A percentile compares a stretch with the other conserved stretches of the same genome.
Conservation (phyloP, 2,329 filamentous ascomycete genomes). For the Graphiopsis chlorocephala region DNA sequence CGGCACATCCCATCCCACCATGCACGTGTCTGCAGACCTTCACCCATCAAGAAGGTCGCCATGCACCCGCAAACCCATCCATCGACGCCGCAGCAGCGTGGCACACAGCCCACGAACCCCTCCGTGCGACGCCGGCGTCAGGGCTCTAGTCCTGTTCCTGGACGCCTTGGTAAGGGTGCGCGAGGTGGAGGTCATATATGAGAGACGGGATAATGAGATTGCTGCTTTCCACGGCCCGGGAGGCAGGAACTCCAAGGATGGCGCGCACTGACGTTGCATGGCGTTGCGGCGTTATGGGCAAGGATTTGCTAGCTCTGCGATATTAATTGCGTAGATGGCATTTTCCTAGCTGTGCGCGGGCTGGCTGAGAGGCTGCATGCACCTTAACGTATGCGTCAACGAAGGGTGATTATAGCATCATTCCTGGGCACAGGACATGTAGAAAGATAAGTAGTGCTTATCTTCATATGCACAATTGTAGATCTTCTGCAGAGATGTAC, state of each 20-base stretch:
- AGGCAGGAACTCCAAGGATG: neutral
- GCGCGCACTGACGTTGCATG: neutral
- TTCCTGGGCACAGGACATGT: neutral
- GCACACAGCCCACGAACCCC: no score
- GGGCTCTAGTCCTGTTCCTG: neutral
- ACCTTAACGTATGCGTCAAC: neutral
- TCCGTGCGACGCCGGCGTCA: neutral
- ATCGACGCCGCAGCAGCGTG: neutral
- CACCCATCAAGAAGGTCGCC: neutral
- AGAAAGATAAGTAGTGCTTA: neutral
- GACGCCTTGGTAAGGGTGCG: neutral
- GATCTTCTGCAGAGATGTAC: neutral
- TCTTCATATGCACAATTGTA: slow-evolving; percentile 1
- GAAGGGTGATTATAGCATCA: neutral
- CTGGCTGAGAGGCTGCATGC: neutral
- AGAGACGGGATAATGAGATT: slow-evolving; percentile 6
- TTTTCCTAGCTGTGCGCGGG: neutral
- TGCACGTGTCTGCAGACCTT: neutral
- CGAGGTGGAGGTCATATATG: neutral
- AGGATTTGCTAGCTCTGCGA: neutral
- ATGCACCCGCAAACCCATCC: neutral
- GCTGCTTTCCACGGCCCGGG: neutral
- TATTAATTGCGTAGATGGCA: neutral
- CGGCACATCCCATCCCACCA: neutral
- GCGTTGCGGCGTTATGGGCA: neutral